Evolutionary conservation across 1,284 basidiomycete species (phyloP), one percentile per base, ranked within the genome.

Genomic region (Sanghuangporus baumii): DNA sequence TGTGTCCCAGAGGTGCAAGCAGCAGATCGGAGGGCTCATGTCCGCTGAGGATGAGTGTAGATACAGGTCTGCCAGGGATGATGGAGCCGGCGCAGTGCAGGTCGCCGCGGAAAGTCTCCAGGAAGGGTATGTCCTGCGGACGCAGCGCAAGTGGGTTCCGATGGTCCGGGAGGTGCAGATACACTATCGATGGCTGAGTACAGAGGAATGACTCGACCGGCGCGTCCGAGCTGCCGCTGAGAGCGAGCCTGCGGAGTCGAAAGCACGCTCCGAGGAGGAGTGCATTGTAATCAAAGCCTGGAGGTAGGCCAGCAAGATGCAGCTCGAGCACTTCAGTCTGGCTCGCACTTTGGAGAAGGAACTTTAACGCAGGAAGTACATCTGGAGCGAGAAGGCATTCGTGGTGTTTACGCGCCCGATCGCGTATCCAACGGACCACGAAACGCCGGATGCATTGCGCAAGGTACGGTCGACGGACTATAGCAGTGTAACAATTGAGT

Each of bases 61-160:
- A 77, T 26, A 87, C 81, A 5, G 84, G 81, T 38, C 85, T 75
- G 11, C 83, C 84, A 11, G 85, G 86, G 59, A 87, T 78, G 60
- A 87, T 69, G 9, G 75, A 73, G 55, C 83, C 83, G 2, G 85
- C 84, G n/a, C 82, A 76, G 69, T 77, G 76, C 60, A 84, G 78
- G 51, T 79, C 78, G 62, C 85, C 85, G 65, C 84, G 83, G 76
- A 87, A 87, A 56, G 79, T 77, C 20, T 74, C 67, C 41, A 87
- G 76, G 56, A 67, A 66, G 8, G 80, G 79, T 36, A 86, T 73
- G 64, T 79, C 77, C 62, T 66, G 62, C 26, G 77, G 68, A 23
- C 75, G 72, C 36, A 84, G 74, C 23, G 62, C 56, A 34, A 79
- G 69, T n/a, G 69, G 61, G 41, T 72, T 67, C 65, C 75, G 75